A percentile compares a stretch with the other conserved stretches of the same genome.
phyloP scores from a whole-genome alignment of 108 stramenopile genomes.

The Cyclotella sp. region DNA sequence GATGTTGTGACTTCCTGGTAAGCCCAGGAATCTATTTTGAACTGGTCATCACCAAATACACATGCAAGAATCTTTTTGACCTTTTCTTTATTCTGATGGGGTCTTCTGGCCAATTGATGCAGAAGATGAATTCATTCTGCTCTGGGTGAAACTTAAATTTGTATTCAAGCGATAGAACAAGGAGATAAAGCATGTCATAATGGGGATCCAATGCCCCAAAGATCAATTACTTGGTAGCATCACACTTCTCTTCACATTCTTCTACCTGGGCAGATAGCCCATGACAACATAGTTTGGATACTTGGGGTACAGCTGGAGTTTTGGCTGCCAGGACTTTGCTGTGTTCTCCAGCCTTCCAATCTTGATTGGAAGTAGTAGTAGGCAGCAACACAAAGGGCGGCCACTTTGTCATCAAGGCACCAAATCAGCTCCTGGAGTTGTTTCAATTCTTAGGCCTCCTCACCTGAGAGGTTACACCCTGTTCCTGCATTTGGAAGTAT shows the following conservation, averaged over 20 bases:
- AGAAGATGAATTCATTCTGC: conserved; percentile 11
- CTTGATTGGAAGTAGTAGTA: conserved; percentile 7
- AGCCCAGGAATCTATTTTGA: not conserved
- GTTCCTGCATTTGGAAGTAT: conserved; percentile 3
- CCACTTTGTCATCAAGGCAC: not conserved
- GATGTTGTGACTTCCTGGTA: conserved; percentile 14
- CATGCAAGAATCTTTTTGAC: not conserved
- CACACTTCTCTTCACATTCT: conserved; percentile 25
- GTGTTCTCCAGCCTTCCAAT: conserved; percentile 18
- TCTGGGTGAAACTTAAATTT: conserved; percentile 12
- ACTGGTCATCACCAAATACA: conserved; percentile 7
- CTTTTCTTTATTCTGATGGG: conserved; percentile 10
- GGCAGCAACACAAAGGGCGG: conserved; percentile 1
- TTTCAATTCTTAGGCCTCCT: conserved; percentile 19
- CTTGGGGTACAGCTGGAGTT: not conserved
- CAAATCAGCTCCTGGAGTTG: not conserved
- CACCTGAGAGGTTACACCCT: conserved; percentile 5
- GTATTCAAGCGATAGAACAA: conserved; percentile 1
- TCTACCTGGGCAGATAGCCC: conserved; percentile 12
- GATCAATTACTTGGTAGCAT: conserved; percentile 18
- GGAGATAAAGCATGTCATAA: not conserved
- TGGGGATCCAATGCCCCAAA: conserved; percentile 18
- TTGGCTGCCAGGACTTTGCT: not conserved
- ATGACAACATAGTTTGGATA: conserved; percentile 17
- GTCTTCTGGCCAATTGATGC: not conserved